These are phyloP conservation scores for Thoreauomyces humboldtii DNA, from an alignment of 192 early-diverging fungal genomes.

Conservation along the genomic window DNA sequence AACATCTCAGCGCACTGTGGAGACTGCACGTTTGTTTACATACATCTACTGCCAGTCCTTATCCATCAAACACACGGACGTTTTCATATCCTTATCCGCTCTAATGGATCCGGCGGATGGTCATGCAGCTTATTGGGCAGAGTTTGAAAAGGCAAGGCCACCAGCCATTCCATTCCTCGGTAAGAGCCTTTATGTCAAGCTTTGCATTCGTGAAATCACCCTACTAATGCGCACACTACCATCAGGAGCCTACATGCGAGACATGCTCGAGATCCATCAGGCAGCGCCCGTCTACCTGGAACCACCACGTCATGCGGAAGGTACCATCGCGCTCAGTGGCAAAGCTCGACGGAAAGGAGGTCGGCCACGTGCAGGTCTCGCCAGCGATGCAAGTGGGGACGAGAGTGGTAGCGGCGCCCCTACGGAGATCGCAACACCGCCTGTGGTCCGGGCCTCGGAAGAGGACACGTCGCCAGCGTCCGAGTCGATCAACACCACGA, in stretches of 20 bases:
- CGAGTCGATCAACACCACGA: too few relatives aligned
- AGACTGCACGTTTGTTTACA: neutral
- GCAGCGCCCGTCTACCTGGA: constrained; percentile 38
- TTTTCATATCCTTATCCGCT: constrained; percentile 34
- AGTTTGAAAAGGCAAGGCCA: constrained; percentile 34
- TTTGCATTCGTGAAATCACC: too few relatives aligned
- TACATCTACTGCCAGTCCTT: constrained; percentile 23
- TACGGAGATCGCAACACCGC: neutral
- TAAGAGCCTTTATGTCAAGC: too few relatives aligned
- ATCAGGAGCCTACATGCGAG: constrained; percentile 50
- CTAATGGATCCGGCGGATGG: constrained; percentile 44
- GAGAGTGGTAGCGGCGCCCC: neutral
- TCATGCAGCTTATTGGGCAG: constrained; percentile 44
- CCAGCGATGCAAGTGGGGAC: neutral
- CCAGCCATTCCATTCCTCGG: constrained; percentile 54
- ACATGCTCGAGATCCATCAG: constrained; percentile 48
- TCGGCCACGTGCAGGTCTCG: too few relatives aligned
- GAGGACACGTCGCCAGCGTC: too few relatives aligned
- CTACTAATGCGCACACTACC: neutral
- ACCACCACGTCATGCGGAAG: neutral
- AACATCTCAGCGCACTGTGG: too few relatives aligned
- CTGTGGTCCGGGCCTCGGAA: neutral
- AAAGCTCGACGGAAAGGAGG: constrained; percentile 16
- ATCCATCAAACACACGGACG: constrained; percentile 44
- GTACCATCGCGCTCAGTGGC: neutral